A percentile compares a stretch with the other conserved stretches of the same genome.
These are phyloP conservation scores for Vanderwaltozyma tropicalis DNA, from an alignment of 805 yeast species.

Conservation along the genomic window DNA sequence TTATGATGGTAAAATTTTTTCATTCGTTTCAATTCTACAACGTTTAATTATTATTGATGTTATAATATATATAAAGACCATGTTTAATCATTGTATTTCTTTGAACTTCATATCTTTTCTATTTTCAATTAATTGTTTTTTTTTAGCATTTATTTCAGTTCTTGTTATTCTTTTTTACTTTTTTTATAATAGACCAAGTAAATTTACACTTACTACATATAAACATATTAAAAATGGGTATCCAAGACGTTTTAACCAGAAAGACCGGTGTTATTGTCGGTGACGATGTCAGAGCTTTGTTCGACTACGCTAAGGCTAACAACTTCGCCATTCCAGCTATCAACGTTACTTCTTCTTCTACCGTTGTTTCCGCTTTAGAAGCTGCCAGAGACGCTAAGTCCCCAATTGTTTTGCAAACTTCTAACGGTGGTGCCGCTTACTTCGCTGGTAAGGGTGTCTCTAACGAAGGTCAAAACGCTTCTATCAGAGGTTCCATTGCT, in stretches of 20 bases:
- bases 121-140: no score
- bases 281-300: slow-evolving; percentile 77
- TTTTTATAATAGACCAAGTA: not conserved
- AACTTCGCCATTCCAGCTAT: slow-evolving; percentile 97
- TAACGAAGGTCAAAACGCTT: slow-evolving; percentile 87
- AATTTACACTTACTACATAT: slow-evolving; percentile 2
- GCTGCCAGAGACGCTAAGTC: slow-evolving; percentile 92
- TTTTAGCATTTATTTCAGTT: no score
- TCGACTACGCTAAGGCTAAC: slow-evolving; percentile 86
- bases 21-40: no score
- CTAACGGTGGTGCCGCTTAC: slow-evolving; percentile 99
- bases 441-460: slow-evolving; percentile 98
- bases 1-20: no score
- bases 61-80: no score
- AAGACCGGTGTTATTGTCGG: slow-evolving; percentile 98
- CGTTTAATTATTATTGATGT: no score
- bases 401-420: slow-evolving; percentile 93
- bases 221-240: slow-evolving; percentile 38
- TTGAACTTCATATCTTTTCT: no score
- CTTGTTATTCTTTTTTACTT: not conserved
- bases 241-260: slow-evolving; percentile 68
- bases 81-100: no score
- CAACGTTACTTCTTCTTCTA: slow-evolving; percentile 95
- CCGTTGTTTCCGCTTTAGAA: slow-evolving; percentile 92
- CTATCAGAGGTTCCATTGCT: slow-evolving; percentile 90